Percentiles rank a stretch among this genome's conserved stretches.
Evolutionary conservation across 441 rosid genomes (phyloP).

Genomic region (Corymbia citriodora): DNA sequence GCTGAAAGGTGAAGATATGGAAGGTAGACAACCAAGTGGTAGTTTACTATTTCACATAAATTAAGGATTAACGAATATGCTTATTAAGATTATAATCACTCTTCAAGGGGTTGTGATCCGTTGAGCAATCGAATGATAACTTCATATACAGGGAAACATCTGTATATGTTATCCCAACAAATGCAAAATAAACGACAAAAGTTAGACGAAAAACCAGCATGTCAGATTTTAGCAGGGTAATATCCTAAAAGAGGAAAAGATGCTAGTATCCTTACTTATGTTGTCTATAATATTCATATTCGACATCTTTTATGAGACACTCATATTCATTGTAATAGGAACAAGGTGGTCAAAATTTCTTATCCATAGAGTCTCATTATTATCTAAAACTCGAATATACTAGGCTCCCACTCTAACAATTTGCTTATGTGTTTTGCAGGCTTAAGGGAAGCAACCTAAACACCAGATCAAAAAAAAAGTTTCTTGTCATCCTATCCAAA

Average conservation of each 20-base stretch:
- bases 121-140: neutral
- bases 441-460: too few relatives aligned
- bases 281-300: neutral
- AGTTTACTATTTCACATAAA: neutral
- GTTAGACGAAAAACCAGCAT: neutral
- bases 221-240: neutral
- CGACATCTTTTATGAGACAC: neutral
- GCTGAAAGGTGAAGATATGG: neutral
- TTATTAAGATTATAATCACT: neutral
- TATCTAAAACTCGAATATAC: too few relatives aligned
- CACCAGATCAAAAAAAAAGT: too few relatives aligned
- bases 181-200: neutral
- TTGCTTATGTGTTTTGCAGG: too few relatives aligned
- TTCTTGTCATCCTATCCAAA: too few relatives aligned
- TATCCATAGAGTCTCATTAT: too few relatives aligned
- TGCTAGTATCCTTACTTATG: neutral
- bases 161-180: neutral
- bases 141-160: neutral
- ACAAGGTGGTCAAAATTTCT: too few relatives aligned
- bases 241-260: neutral
- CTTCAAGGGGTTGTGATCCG: neutral
- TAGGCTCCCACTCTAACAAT: too few relatives aligned
- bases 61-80: neutral
- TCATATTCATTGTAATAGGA: too few relatives aligned
- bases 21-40: neutral